Conservation (phyloP, 108 stramenopile genomes). For the Cyclostephanos tholiformis region DNA sequence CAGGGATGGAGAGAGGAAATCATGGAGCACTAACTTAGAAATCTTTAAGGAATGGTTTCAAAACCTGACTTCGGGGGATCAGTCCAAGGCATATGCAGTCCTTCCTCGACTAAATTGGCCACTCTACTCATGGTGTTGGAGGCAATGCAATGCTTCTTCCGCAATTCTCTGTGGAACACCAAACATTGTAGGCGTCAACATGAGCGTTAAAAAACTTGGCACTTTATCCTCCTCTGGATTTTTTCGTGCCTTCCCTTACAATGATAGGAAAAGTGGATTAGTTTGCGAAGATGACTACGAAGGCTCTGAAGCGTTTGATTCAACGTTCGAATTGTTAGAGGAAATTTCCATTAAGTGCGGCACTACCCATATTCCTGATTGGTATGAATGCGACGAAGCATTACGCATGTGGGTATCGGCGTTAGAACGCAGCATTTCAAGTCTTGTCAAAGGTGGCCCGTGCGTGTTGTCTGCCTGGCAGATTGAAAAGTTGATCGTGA, state of each 20-base stretch:
- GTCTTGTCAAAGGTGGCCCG: conserved; percentile 28
- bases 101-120: conserved; percentile 22
- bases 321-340: conserved; percentile 24
- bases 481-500: conserved; percentile 42
- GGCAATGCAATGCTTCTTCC: conserved; percentile 33
- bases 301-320: conserved; percentile 30
- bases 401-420: conserved; percentile 30
- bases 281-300: conserved; percentile 40
- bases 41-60: conserved; percentile 31
- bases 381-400: conserved; percentile 14
- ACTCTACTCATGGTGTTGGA: conserved; percentile 42
- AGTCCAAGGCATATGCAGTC: conserved; percentile 4
- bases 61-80: conserved; percentile 6
- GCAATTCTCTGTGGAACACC: conserved; percentile 41
- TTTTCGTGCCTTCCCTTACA: conserved; percentile 41
- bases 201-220: conserved; percentile 34
- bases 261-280: conserved; percentile 21
- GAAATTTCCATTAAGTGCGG: conserved; percentile 35
- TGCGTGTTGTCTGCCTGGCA: conserved; percentile 43
- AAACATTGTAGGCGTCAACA: conserved; percentile 27
- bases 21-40: conserved; percentile 18
- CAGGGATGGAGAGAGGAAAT: conserved; percentile 13
- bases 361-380: conserved; percentile 39
- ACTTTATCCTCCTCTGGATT: conserved; percentile 27
- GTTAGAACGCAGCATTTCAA: conserved; percentile 17